Percentiles rank a stretch among this genome's conserved stretches.
These are phyloP conservation scores for Liriodendron chinense DNA, from an alignment of 164 flowering plant genomes.

Conservation along the genomic window DNA sequence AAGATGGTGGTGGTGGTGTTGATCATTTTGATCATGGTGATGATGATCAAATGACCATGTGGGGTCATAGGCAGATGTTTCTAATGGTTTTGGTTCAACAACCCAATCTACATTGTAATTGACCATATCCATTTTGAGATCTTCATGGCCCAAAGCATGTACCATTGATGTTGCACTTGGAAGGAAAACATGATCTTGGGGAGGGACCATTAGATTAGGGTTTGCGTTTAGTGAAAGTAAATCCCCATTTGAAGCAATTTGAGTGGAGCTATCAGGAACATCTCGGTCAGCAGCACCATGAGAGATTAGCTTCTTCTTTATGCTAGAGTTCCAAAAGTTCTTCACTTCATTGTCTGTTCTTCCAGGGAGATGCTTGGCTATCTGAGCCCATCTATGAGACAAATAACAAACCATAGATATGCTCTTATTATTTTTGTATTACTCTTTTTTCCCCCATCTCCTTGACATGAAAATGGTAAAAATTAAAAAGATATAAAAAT, in stretches of 20 bases:
- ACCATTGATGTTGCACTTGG: conserved; percentile 18
- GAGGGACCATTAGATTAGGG: conserved; percentile 23
- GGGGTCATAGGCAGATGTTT: conserved; percentile 13
- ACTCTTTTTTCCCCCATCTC: neutral
- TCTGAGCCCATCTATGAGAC: conserved; percentile 78
- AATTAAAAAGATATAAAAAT: no score
- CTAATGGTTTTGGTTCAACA: conserved; percentile 5
- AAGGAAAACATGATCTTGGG: conserved; percentile 27
- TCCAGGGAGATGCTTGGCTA: conserved; percentile 84
- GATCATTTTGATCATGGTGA: conserved; percentile 12
- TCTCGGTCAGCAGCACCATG: conserved; percentile 20
- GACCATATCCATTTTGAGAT: conserved; percentile 13
- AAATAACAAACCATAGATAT: neutral
- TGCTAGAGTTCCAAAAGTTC: conserved; percentile 92
- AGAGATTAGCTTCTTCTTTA: conserved; percentile 69
- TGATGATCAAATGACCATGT: conserved; percentile 25
- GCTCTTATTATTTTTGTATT: neutral
- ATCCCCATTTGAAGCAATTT: conserved; percentile 10
- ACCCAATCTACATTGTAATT: conserved; percentile 15
- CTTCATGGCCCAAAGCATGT: conserved; percentile 21
- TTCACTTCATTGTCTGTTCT: conserved; percentile 96
- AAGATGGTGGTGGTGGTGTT: conserved; percentile 9
- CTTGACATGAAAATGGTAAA: no score
- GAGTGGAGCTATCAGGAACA: conserved; percentile 18
- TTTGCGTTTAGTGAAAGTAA: conserved; percentile 22